These are phyloP conservation scores for Penicillium brevicompactum DNA, from an alignment of 2,329 filamentous ascomycete genomes.

Conservation along the genomic window DNA sequence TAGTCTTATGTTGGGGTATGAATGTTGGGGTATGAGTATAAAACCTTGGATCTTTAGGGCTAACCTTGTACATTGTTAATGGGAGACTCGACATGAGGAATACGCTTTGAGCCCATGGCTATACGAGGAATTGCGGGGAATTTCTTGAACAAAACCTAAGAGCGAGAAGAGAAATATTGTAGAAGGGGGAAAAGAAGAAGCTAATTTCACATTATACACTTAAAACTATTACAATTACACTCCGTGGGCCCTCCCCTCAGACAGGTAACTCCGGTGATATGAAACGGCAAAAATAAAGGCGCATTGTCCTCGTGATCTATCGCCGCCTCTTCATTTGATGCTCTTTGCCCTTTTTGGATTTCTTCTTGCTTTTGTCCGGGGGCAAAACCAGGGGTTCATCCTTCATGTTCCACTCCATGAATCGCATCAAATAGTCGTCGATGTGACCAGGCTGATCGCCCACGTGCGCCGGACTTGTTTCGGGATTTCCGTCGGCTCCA, in stretches of 20 bases:
- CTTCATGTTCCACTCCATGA: slow-evolving; percentile 63
- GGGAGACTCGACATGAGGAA: too few species aligned
- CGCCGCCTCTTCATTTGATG: slow-evolving; percentile 45
- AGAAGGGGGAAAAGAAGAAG: too few species aligned
- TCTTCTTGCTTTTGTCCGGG: slow-evolving; percentile 52
- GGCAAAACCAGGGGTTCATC: slow-evolving; percentile 53
- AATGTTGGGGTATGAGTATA: too few species aligned
- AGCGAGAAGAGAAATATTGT: too few species aligned
- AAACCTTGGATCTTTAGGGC: too few species aligned
- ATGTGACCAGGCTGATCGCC: slow-evolving; percentile 58
- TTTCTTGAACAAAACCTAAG: too few species aligned
- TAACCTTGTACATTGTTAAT: too few species aligned
- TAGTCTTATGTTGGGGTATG: neutral
- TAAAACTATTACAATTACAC: slow-evolving; percentile 2
- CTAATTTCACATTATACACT: neutral
- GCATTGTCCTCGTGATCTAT: slow-evolving; percentile 15
- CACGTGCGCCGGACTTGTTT: slow-evolving; percentile 1
- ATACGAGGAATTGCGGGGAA: too few species aligned
- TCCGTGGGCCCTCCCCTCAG: neutral
- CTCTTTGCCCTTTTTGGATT: slow-evolving; percentile 50
- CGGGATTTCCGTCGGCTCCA: slow-evolving; percentile 29
- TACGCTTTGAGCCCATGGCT: too few species aligned
- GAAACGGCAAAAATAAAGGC: neutral
- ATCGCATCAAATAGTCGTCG: slow-evolving; percentile 74
- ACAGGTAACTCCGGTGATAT: neutral